Evolutionary conservation across 2,329 filamentous ascomycete genomes (phyloP).

Genomic region (Xylariaceae sp.): DNA sequence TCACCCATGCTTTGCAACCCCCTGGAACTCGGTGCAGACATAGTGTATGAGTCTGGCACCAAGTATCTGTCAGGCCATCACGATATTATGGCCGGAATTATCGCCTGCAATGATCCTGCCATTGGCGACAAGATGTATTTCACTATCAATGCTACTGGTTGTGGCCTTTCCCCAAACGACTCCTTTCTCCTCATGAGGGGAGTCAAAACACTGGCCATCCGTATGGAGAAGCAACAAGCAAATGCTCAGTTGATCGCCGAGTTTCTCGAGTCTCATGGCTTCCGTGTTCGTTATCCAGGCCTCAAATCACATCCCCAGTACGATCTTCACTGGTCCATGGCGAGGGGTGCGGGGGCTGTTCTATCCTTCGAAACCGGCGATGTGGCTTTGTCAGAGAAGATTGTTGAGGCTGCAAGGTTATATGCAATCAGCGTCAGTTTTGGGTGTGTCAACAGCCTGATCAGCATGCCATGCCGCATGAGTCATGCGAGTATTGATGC

Average conservation of each 20-base stretch:
- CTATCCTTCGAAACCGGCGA: conserved; percentile 96
- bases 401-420: conserved; percentile 88
- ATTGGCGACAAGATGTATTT: conserved; percentile 93
- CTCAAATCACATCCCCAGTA: conserved; percentile 96
- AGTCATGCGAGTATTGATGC: conserved; percentile 98
- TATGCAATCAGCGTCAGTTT: conserved; percentile 98
- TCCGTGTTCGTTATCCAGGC: conserved; percentile 94
- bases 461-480: conserved; percentile 99
- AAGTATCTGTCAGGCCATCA: conserved; percentile 98
- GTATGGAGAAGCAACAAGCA: conserved; percentile 97
- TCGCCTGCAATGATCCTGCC: conserved; percentile 82
- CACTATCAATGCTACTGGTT: conserved; percentile 95
- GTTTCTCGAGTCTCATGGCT: conserved; percentile 89
- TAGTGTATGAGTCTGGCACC: conserved; percentile 96
- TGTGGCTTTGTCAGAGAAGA: conserved; percentile 80
- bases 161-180: conserved; percentile 92
- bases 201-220: conserved; percentile 94
- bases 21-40: conserved; percentile 90
- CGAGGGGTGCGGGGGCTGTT: conserved; percentile 90
- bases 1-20: conserved; percentile 94
- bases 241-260: conserved; percentile 91
- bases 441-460: conserved; percentile 96
- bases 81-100: conserved; percentile 97
- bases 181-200: conserved; percentile 94
- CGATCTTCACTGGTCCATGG: conserved; percentile 93